Evolutionary conservation across 495 filamentous ascomycete genomes (phyloP).

Genomic region (Penicillium argentinense): DNA sequence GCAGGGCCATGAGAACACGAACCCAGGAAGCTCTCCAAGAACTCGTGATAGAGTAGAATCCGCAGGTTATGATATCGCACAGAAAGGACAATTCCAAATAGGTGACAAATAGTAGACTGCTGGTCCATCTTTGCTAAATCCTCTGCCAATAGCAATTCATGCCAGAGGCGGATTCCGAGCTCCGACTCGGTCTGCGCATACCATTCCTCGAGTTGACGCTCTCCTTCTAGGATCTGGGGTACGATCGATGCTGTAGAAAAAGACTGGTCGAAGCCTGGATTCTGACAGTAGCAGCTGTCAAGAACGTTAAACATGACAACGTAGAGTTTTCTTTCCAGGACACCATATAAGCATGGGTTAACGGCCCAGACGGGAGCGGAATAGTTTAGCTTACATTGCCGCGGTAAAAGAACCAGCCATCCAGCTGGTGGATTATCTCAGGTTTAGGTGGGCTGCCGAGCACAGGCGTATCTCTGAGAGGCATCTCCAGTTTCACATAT

Average conservation of each 20-base stretch:
- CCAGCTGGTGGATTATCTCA: constrained; percentile 2
- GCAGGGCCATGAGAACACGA: no score
- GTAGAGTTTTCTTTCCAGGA: constrained; percentile 9
- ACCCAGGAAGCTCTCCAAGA: constrained; percentile 11
- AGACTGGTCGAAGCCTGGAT: constrained; percentile 28
- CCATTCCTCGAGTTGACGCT: constrained; percentile 5
- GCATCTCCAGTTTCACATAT: constrained; percentile 33
- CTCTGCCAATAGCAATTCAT: no score
- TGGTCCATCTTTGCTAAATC: constrained; percentile 3
- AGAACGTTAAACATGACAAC: constrained; percentile 28
- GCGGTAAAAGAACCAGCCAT: constrained; percentile 33
- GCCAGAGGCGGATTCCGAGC: no score
- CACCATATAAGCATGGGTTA: background rate
- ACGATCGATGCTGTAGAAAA: constrained; percentile 2
- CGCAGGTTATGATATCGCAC: constrained; percentile 12
- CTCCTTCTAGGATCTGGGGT: constrained; percentile 7
- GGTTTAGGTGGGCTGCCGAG: background rate
- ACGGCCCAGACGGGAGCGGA: background rate
- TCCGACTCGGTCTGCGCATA: no score
- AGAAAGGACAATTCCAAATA: constrained; percentile 10
- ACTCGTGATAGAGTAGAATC: constrained; percentile 8
- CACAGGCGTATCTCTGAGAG: constrained; percentile 23
- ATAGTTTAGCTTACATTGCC: constrained; percentile 32
- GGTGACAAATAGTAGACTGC: constrained; percentile 4
- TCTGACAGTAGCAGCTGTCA: constrained; percentile 29